Percentiles rank a stretch among this genome's conserved stretches.
These are phyloP conservation scores for Umbilicus rupestris DNA, from an alignment of 164 flowering plant species.

Conservation along the genomic window DNA sequence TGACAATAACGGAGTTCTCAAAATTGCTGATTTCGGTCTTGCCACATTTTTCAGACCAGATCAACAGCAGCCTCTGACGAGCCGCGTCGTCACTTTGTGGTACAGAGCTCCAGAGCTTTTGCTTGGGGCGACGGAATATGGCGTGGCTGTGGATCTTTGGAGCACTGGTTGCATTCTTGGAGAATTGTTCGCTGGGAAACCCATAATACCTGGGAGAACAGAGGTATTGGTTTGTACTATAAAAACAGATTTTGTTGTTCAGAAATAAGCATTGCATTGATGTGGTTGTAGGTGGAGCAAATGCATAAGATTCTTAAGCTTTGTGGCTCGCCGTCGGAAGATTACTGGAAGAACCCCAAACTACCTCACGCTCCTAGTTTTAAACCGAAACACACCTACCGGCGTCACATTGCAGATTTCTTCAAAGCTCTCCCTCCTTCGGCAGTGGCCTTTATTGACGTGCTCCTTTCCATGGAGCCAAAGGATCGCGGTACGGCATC, in stretches of 20 bases:
- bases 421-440: constrained; percentile 1
- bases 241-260: too few species aligned
- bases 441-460: background rate
- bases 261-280: too few species aligned
- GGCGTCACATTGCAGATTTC: constrained; percentile 1
- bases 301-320: constrained; percentile 5
- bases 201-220: constrained; percentile 1
- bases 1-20: constrained; percentile 2
- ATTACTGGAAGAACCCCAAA: constrained; percentile 6
- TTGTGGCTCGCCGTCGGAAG: constrained; percentile 4
- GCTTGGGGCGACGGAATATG: background rate
- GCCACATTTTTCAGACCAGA: constrained; percentile 7
- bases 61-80: constrained; percentile 6
- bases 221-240: background rate
- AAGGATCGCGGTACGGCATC: constrained; percentile 2
- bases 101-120: constrained; percentile 7
- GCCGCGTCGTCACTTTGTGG: constrained; percentile 3
- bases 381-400: background rate
- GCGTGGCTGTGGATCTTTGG: constrained; percentile 3
- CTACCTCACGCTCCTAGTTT: constrained; percentile 5
- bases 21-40: background rate
- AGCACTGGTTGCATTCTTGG: constrained; percentile 7
- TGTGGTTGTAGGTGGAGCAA: background rate
- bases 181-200: constrained; percentile 6
- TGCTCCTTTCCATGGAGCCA: constrained; percentile 4